Base-by-base conservation (phyloP, 2,329 filamentous ascomycete species). In the Ilyonectria sp. region DNA sequence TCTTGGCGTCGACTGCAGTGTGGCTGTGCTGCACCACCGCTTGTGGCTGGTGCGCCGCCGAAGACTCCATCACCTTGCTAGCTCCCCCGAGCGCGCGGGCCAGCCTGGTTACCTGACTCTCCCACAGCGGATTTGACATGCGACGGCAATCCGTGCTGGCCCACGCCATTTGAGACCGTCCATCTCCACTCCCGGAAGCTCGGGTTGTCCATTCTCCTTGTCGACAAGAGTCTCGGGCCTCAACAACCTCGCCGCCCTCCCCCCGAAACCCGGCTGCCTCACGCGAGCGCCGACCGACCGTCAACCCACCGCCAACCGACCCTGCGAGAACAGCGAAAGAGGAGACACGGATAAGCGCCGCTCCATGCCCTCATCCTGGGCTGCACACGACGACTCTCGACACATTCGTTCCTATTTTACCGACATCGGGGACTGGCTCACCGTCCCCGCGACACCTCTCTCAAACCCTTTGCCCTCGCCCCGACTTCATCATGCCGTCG, bases 401-500 rank as follows among this genome's bases (percentile, higher is more conserved):
- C 29, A 19, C 50, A 49, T 40, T 35, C 60, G 23, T 56, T 62
- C 52, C 37, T 49, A 29, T 23, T 40, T 37, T 46, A 49, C 46
- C 11, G 21, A 49, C 60, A 55, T 21, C 33, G 60, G 40, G 29
- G 43, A 62, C 60, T 37, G 50, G 40, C 31, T 37, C 26, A 52
- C 29, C 59, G 15, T 60, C 58, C 40, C 60, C 52, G 44, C 43
- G 60, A 62, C 15, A 23, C n/a, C 43, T 37, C 19, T 17, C 5
- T 13, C 33, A 49, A 26, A 15, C 19, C 54, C 29, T 26, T 31
- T 40, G 19, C 21, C 23, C 31, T 49, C 40, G 63, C 60, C 62
- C 55, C 65, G 64, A 59, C 68, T 60, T 61, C 79, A 82, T 75
- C 71, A 90, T 90, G 88, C 87, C 88, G 76, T 89, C 88, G 47